Evolutionary conservation across 2,329 filamentous ascomycete species (phyloP).

Genomic region (Teratosphaeria gauchensis): DNA sequence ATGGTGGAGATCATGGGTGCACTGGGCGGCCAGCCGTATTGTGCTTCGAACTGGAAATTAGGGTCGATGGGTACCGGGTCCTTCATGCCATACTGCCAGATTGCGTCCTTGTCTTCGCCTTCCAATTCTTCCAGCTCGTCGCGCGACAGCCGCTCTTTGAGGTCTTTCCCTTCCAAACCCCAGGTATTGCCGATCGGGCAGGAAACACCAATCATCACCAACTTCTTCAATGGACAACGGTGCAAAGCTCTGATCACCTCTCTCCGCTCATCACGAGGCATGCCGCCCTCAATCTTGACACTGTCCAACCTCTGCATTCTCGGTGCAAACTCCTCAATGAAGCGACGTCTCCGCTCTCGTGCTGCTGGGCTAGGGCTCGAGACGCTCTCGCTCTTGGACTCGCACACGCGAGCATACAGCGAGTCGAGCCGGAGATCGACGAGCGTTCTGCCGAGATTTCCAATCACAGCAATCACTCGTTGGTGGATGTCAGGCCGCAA

Average conservation of each 20-base stretch:
- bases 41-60: constrained; percentile 25
- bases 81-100: constrained; percentile 15
- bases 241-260: constrained; percentile 35
- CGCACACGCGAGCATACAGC: constrained; percentile 14
- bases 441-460: constrained; percentile 30
- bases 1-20: constrained; percentile 34
- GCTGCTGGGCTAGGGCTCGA: not conserved
- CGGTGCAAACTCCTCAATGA: constrained; percentile 35
- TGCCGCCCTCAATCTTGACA: constrained; percentile 39
- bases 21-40: constrained; percentile 32
- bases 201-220: constrained; percentile 37
- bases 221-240: constrained; percentile 32
- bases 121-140: constrained; percentile 18
- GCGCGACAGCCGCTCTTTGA: constrained; percentile 13
- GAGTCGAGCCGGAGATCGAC: constrained; percentile 35
- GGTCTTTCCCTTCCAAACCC: constrained; percentile 28
- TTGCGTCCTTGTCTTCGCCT: constrained; percentile 22
- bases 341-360: constrained; percentile 17
- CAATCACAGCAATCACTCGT: constrained; percentile 24
- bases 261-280: constrained; percentile 38
- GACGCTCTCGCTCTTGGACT: constrained; percentile 15
- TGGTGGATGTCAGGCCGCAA: constrained; percentile 17
- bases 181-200: constrained; percentile 38
- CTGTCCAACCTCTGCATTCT: constrained; percentile 32
- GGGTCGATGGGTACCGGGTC: constrained; percentile 8